Percentiles rank a stretch among this genome's conserved stretches.
phyloP scores from a whole-genome alignment of 2,329 filamentous ascomycete genomes.

The Aspergillus pseudotamarii region DNA sequence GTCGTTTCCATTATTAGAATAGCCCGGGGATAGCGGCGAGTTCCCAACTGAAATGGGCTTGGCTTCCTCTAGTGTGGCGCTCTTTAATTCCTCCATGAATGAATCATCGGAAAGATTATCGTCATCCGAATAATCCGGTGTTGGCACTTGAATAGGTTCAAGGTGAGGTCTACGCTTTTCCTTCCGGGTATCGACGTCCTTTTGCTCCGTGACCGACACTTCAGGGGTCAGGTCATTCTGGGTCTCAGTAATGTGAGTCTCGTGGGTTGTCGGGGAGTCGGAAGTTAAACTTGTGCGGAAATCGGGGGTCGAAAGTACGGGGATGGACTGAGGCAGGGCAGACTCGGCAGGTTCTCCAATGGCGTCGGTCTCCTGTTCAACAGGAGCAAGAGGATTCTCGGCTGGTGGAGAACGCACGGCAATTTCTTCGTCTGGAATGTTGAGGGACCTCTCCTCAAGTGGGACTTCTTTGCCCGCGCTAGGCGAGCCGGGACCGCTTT shows the following conservation, averaged over 20 bases:
- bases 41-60: conserved; percentile 77
- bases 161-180: conserved; percentile 39
- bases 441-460: conserved; percentile 29
- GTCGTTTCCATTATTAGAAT: conserved; percentile 44
- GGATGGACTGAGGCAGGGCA: conserved; percentile 12
- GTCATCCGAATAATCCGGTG: conserved; percentile 45
- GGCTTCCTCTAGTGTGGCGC: conserved; percentile 80
- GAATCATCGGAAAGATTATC: conserved; percentile 65
- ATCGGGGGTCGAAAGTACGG: conserved; percentile 21
- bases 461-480: conserved; percentile 33
- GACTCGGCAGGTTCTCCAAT: conserved; percentile 19
- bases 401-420: conserved; percentile 23
- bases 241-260: conserved; percentile 23
- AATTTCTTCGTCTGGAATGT: conserved; percentile 28
- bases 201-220: conserved; percentile 22
- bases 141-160: conserved; percentile 57
- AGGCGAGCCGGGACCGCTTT: conserved; percentile 33
- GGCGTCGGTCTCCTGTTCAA: conserved; percentile 21
- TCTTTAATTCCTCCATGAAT: conserved; percentile 82
- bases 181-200: conserved; percentile 29
- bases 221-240: conserved; percentile 29
- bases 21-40: conserved; percentile 74
- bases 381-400: conserved; percentile 18
- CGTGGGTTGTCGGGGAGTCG: conserved; percentile 24
- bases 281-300: conserved; percentile 19